A percentile compares a stretch with the other conserved stretches of the same genome.
Evolutionary conservation across 345 rosid species (phyloP).

Genomic region (Citrus sp.): DNA sequence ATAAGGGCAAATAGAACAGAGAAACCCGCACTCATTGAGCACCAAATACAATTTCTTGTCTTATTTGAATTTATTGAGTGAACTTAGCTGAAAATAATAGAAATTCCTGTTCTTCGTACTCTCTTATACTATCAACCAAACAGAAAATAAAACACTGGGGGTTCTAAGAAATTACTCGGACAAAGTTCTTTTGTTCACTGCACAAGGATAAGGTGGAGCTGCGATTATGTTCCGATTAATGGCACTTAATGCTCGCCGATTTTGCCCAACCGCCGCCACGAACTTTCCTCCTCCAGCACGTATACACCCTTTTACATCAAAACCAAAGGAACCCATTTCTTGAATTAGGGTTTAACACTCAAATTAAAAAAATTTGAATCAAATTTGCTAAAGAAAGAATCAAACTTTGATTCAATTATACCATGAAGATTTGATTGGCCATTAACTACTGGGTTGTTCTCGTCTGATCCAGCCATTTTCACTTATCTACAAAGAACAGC

Average conservation of each 20-base stretch:
- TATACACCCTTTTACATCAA: constrained; percentile 40
- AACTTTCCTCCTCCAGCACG: constrained; percentile 59
- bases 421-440: constrained; percentile 55
- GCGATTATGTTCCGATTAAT: constrained; percentile 65
- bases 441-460: constrained; percentile 68
- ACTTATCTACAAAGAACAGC: constrained; percentile 20
- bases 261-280: constrained; percentile 38
- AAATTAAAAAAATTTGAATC: background rate
- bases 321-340: constrained; percentile 10
- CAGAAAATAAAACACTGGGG: background rate
- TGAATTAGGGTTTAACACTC: constrained; percentile 16
- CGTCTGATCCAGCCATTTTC: constrained; percentile 71
- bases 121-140: background rate
- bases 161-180: constrained; percentile 45
- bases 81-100: background rate
- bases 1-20: background rate
- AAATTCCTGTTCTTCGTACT: background rate
- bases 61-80: too few species aligned
- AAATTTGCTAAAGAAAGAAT: background rate
- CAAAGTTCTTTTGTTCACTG: constrained; percentile 58
- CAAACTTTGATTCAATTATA: constrained; percentile 10
- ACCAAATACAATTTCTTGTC: background rate
- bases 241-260: constrained; percentile 68
- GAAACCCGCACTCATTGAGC: background rate
- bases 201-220: constrained; percentile 65